Base-by-base conservation (phyloP, 805 yeast species). In the Candida krabiensis region DNA sequence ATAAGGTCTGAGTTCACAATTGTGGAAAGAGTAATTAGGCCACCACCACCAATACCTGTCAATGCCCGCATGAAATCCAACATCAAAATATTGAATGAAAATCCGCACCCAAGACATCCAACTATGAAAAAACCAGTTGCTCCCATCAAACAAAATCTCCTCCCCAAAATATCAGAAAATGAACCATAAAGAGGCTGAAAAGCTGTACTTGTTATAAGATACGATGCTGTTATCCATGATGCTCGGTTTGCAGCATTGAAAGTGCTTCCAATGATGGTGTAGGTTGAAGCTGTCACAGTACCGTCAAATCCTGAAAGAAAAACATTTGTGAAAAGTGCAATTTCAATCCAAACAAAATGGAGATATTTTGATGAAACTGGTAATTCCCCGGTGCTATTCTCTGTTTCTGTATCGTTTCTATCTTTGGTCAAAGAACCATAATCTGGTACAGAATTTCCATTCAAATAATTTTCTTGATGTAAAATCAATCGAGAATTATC, bases 21-120 rank as follows among this genome's bases (percentile, higher is more conserved):
- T 14, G 91, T 80, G 21, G 84, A 74, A 48, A 85, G 65, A 0
- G 88, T 73, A 38, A 80, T 75, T 53, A 86, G 71, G 2, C 95
- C 95, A 3, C 93, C 89, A 12, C 89, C 93, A 19, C 95, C 95
- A 38, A 83, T 71, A n/a, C 95, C 95, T 19, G 90, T 79, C 39
- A 86, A 67, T 42, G 84, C 79, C 47, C 85, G 64, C 9, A 80
- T 80, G 19, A 75, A 44, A 55, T 71, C 49, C 63, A 75, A 60
- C 58, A 60, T 8, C 68, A 66, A 7, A 53, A 67, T 46, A 66
- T 64, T 32, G 63, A 60, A 13, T 53, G 50, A 72, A 2, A 65
- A 25, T 9, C 66, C 67, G 47, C 71, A 71, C 28, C 69, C 55
- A 2, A 47, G 43, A 26, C 68, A 56, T 42, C 77, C 72, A 11